Evolutionary conservation across 345 rosid genomes (phyloP), one percentile per base, ranked within the genome.

Genomic region (Syzygium aromaticum): DNA sequence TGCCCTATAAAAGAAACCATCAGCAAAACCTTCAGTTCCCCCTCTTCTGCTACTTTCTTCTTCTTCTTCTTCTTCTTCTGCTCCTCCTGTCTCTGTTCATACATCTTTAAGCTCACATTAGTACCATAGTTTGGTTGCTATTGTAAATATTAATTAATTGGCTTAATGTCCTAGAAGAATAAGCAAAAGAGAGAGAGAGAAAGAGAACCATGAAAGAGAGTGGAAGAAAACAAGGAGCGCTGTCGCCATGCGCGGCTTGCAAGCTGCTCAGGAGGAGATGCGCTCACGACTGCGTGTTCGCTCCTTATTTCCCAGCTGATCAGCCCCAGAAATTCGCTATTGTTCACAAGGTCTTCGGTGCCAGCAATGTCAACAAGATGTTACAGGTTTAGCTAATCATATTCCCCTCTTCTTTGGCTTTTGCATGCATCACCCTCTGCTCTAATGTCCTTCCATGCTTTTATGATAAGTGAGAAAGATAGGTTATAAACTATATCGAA

Each of bases 361-460:
- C 99, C 17, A 96, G 99, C 93, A 97, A 96, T 90, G 98, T 97
- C 89, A 97, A 91, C 94, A 97, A 96, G 91, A 92, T 96, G 96
- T 80, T 97, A 85, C 98, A 97, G 99, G 99, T 95, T 84, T 88
- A 54, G 61, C 59, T 86, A 52, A 40, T 51, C 56, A 46, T 64
- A 11, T 73, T 51, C 52, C 57, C 61, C 38, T 40, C 84, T 88
- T 87, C 86, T 85, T 54, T 27, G 51, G 33, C 49, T 61, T 61
- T 46, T 49, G 27, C 51, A n/a, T 77, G 52, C 57, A 17, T 15
- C 49, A 2, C 23, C 49, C 9, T 11, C n/a, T 33, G 19, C 52
- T 9, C 17, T 40, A n/a, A 85, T 38, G n/a, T 46, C 52, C 49
- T 23, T 84, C 46, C 28, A 1, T 25, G 51, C 15, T 61, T 17